These are phyloP conservation scores for Mycena indigotica DNA, from an alignment of 768 basidiomycete species.

Conservation along the genomic window DNA sequence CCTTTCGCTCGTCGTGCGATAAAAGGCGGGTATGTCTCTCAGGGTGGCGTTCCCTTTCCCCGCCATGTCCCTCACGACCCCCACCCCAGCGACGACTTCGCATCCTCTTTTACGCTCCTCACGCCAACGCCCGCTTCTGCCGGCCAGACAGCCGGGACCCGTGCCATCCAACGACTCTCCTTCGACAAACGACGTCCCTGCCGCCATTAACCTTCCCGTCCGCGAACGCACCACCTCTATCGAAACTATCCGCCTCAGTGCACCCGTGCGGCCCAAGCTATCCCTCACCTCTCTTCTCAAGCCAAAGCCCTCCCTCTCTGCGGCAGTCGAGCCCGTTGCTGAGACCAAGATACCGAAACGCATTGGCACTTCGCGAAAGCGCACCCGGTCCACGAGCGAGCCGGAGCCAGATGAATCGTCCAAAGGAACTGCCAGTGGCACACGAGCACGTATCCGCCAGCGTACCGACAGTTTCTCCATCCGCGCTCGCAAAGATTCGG, in stretches of 20 bases:
- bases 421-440: background rate
- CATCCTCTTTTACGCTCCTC: conserved; percentile 23
- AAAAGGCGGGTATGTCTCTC: no score
- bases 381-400: conserved; percentile 8
- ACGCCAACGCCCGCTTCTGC: conserved; percentile 19
- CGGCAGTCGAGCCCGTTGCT: background rate
- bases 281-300: conserved; percentile 15
- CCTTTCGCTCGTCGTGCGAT: background rate
- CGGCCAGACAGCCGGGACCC: conserved; percentile 9
- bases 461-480: conserved; percentile 8
- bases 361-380: conserved; percentile 11
- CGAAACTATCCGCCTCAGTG: conserved; percentile 19
- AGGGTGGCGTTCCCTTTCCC: background rate
- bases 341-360: background rate
- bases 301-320: conserved; percentile 8
- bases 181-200: background rate
- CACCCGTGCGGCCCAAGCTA: background rate
- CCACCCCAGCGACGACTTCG: background rate
- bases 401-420: background rate
- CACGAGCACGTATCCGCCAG: conserved; percentile 18
- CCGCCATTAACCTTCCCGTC: background rate
- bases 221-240: conserved; percentile 19
- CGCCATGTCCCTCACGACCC: background rate
- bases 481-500: background rate
- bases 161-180: background rate